Conservation (phyloP, 2,329 filamentous ascomycete species). For the Diplodia sapinea region DNA sequence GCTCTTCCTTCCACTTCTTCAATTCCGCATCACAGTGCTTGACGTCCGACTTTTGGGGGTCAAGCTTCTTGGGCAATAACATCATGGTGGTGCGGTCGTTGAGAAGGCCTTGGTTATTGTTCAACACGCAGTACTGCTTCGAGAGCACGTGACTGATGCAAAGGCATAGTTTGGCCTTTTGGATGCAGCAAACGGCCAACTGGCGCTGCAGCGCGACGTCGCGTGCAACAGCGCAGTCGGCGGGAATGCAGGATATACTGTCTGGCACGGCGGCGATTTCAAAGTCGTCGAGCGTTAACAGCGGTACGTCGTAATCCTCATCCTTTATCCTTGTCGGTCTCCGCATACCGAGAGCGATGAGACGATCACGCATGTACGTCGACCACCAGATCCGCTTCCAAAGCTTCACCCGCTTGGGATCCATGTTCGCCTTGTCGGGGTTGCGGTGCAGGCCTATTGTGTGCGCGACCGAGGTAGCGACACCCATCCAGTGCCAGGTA, state of each 20-base stretch:
- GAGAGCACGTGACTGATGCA: slow-evolving; percentile 89
- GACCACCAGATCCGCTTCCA: slow-evolving; percentile 99
- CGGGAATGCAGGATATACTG: slow-evolving; percentile 69
- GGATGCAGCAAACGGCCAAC: slow-evolving; percentile 85
- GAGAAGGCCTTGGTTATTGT: slow-evolving; percentile 74
- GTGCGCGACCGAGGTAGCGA: slow-evolving; percentile 89
- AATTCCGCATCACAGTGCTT: slow-evolving; percentile 79
- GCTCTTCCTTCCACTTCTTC: slow-evolving; percentile 73
- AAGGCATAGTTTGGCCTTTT: slow-evolving; percentile 87
- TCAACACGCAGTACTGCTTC: slow-evolving; percentile 89
- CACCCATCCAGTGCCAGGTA: slow-evolving; percentile 99
- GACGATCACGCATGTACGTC: slow-evolving; percentile 90
- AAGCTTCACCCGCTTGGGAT: slow-evolving; percentile 73
- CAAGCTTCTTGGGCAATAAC: slow-evolving; percentile 85
- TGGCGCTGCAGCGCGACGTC: slow-evolving; percentile 76
- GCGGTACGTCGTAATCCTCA: slow-evolving; percentile 91
- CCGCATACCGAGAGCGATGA: slow-evolving; percentile 92
- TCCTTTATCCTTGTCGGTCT: slow-evolving; percentile 90
- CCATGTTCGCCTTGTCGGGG: slow-evolving; percentile 77
- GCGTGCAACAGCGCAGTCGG: slow-evolving; percentile 72
- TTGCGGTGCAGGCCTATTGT: slow-evolving; percentile 93
- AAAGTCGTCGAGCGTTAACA: slow-evolving; percentile 85
- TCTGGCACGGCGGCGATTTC: slow-evolving; percentile 73
- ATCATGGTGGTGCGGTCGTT: slow-evolving; percentile 81
- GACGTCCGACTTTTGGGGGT: slow-evolving; percentile 81